Evolutionary conservation across 2,329 filamentous ascomycete genomes (phyloP).

Genomic region (Aspergillus candidus): DNA sequence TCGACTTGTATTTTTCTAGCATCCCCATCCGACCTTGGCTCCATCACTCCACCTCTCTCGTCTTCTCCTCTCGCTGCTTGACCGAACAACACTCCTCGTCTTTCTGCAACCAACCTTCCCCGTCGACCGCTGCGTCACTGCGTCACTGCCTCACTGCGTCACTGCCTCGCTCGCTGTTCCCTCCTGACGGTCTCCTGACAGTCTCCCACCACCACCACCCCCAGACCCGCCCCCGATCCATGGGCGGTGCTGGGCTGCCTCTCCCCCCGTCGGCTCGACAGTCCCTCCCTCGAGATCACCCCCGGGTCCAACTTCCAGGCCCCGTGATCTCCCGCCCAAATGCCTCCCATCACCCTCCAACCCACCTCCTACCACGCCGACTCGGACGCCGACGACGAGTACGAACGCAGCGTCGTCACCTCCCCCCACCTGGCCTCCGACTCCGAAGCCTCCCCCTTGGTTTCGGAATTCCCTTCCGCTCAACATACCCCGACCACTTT

Average conservation of each 20-base stretch:
- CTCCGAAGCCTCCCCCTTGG: slow-evolving; percentile 52
- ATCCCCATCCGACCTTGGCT: background rate
- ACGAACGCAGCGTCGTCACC: slow-evolving; percentile 54
- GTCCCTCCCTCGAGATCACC: too few species aligned
- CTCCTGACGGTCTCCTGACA: background rate
- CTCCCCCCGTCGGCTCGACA: background rate
- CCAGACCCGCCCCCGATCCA: too few species aligned
- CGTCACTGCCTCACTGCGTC: too few species aligned
- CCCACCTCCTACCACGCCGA: slow-evolving; percentile 52
- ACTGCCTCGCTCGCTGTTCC: too few species aligned
- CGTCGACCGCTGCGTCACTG: background rate
- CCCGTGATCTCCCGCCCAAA: slow-evolving; percentile 1
- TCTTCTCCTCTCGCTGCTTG: slow-evolving; percentile 4
- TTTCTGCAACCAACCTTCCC: background rate
- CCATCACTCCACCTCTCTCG: background rate
- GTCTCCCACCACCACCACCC: too few species aligned
- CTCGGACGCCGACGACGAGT: slow-evolving; percentile 61
- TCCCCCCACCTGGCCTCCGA: slow-evolving; percentile 52
- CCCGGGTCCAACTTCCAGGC: too few species aligned
- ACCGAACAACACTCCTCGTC: slow-evolving; percentile 7
- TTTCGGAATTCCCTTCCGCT: slow-evolving; percentile 53
- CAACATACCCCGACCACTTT: slow-evolving; percentile 60
- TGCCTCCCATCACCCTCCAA: slow-evolving; percentile 37
- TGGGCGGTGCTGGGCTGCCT: background rate
- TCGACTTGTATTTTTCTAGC: background rate